Base-by-base conservation (phyloP, 495 filamentous ascomycete species). In the Tuber calosporum region DNA sequence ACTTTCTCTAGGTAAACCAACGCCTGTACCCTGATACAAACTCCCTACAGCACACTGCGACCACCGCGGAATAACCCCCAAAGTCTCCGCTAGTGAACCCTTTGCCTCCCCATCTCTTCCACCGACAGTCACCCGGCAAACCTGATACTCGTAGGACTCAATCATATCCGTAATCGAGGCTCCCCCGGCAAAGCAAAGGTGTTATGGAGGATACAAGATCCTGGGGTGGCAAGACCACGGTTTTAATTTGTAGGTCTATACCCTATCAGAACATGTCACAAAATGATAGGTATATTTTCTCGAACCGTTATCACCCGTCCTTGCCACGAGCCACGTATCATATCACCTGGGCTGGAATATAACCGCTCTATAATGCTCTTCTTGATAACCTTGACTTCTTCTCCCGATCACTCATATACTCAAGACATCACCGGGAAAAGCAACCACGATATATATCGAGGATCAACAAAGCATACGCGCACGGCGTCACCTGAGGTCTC, bases 401-500 rank as follows among this genome's bases (percentile, higher is more conserved):
- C 53, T 34, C 53, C 53, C 53, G 53, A 62, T 62, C 53, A 62
- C 53, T 62, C 53, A 62, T 62, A 62, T 62, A 62, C 53, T 34
- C 53, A 34, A 34, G 26, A 62, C 26, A 62, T 34, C 13, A 17
- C 53, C 53, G 17, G 26, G 53, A 62, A 62, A 34, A 62, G 53
- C 26, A 62, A 62, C 30, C 34, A 62, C 53, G 17, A 34, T 34
- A 34, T 53, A 53, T 62, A 3, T 34, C 4, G 53, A 62, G 53
- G 26, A 62, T 62, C 53, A 34, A 26, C 53, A 62, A 62, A 30
- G 11, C 17, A 34, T 34, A 34, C 26, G 13, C 53, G 7, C 19
- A 62, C 19, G 13, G 53, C 34, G 19, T 62, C 30, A 30, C 6
- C 53, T 34, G 13, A 30, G 30, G 26, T 62, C 7, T 34, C 26